phyloP scores from a whole-genome alignment of 1,139 yeast genomes.

The Yamadazyma atmosphaerica region DNA sequence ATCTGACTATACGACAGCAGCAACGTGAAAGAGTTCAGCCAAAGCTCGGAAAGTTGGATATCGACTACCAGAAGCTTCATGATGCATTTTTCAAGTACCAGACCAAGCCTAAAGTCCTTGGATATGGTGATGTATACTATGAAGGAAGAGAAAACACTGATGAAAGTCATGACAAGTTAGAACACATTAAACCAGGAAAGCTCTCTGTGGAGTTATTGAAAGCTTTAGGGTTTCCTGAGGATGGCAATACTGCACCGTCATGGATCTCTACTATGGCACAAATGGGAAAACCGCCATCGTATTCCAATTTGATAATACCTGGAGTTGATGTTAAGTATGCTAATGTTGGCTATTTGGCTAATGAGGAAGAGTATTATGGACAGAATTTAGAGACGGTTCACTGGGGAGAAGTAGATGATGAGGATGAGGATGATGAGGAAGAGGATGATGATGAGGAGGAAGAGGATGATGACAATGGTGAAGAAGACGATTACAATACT shows the following conservation, averaged over 20 bases:
- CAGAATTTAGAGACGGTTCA: constrained; percentile 23
- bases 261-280: constrained; percentile 77
- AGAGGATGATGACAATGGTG: constrained; percentile 20
- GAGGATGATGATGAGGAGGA: constrained; percentile 21
- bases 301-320: constrained; percentile 63
- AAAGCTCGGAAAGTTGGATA: constrained; percentile 80
- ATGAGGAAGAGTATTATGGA: constrained; percentile 18
- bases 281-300: constrained; percentile 85
- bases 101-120: constrained; percentile 65
- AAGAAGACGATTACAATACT: constrained; percentile 19
- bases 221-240: constrained; percentile 71
- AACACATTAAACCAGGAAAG: constrained; percentile 63
- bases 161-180: constrained; percentile 36
- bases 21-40: constrained; percentile 89
- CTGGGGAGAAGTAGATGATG: constrained; percentile 47
- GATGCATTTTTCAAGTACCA: constrained; percentile 87
- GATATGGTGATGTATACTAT: constrained; percentile 75
- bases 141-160: constrained; percentile 72
- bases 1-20: constrained; percentile 62
- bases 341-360: constrained; percentile 34
- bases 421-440: constrained; percentile 28
- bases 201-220: constrained; percentile 56
- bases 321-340: constrained; percentile 46
- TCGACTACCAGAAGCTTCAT: constrained; percentile 79
- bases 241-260: constrained; percentile 60